These are phyloP conservation scores for Nigrospora sphaerica DNA, from an alignment of 2,329 filamentous ascomycete genomes.

Conservation along the genomic window DNA sequence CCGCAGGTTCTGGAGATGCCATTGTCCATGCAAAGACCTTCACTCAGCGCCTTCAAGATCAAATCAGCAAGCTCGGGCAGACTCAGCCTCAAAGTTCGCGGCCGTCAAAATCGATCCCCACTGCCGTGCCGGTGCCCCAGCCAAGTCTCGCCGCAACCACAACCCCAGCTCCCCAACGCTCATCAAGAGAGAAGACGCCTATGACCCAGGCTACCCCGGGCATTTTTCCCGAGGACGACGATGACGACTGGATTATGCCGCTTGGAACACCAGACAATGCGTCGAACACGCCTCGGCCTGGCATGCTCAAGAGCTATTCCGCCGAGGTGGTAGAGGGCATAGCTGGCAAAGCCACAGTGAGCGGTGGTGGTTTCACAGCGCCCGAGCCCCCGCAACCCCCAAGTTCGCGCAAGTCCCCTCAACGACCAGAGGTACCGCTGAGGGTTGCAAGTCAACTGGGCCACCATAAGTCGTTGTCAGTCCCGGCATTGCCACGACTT, in stretches of 20 bases:
- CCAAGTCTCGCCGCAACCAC: constrained; percentile 11
- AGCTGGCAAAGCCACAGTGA: constrained; percentile 38
- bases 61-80: constrained; percentile 70
- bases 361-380: constrained; percentile 38
- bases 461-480: constrained; percentile 58
- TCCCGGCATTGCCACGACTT: constrained; percentile 41
- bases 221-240: constrained; percentile 50
- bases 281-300: constrained; percentile 38
- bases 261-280: constrained; percentile 30
- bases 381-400: constrained; percentile 31
- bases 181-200: constrained; percentile 30
- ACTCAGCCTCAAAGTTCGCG: constrained; percentile 41
- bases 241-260: constrained; percentile 59
- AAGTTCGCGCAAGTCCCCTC: constrained; percentile 26
- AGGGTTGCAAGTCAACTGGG: constrained; percentile 26
- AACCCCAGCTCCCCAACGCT: constrained; percentile 19
- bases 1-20: constrained; percentile 40
- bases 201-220: constrained; percentile 41
- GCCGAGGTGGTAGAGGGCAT: constrained; percentile 55
- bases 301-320: constrained; percentile 52
- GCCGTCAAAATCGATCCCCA: constrained; percentile 40
- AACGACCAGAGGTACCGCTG: constrained; percentile 21
- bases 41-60: constrained; percentile 88
- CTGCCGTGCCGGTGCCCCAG: constrained; percentile 22
- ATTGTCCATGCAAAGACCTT: constrained; percentile 76